Evolutionary conservation across 78 protist genomes (phyloP), one percentile per base, ranked within the genome.

Genomic region (Dictyostelium purpureum): DNA sequence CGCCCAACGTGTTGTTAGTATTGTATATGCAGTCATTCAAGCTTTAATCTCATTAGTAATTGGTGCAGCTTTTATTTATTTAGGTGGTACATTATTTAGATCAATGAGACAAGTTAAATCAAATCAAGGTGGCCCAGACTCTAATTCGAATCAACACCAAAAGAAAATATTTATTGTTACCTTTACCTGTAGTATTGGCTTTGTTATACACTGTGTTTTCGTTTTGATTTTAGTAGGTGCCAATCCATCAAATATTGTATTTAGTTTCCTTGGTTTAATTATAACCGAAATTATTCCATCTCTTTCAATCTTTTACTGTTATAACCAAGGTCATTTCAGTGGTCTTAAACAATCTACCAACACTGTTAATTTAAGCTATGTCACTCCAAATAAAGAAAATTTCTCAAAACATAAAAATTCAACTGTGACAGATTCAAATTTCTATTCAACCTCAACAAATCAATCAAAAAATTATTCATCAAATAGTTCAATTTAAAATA

Each of bases 301-400:
- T 2, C 37, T 82, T 35, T 43, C 67, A 18, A 82, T 82, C 31
- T 76, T 82, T 43, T 82, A 82, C 42, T 67, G 73, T 42, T 82
- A 82, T 63, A 82, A 82, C 37, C 90, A 82, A 82, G 90, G 90
- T 42, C 66, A 70, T 70, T 66, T 82, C 33, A 3, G 52, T 24
- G 90, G 90, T 56, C 11, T 82, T 6, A 49, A 42, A 38, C 90
- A 71, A 61, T 42, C 43, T 24, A 82, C 90, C 11, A 40, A 52
- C 26, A 37, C 54, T 7, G 56, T 19, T 35, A 52, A 26, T 35
- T 21, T 78, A 33, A 10, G 54, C 26, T 78, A 78, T 61, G 63
- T 63, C 1, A 63, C 73, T 0, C 76, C 73, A 57, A 49, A 31
- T 37, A 40, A n/a, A 1, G 76, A 78, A 61, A 9, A 21, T 0